phyloP scores from a whole-genome alignment of 108 stramenopile genomes.

The Mediolabrus comicus region DNA sequence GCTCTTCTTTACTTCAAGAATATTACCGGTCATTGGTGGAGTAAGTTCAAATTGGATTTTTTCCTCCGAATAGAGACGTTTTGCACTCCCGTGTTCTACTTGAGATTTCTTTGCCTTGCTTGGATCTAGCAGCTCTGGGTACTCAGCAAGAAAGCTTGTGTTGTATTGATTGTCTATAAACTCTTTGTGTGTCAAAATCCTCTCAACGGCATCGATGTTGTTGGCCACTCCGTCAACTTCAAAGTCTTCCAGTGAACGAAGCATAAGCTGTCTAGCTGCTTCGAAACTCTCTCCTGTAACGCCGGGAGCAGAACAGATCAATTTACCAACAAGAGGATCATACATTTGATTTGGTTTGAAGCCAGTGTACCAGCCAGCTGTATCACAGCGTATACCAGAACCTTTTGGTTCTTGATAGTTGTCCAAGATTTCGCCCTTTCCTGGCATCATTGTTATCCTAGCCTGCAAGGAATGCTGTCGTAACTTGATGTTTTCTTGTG shows the following conservation, averaged over 20 bases:
- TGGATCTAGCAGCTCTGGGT: slow-evolving; percentile 40
- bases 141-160: slow-evolving; percentile 65
- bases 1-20: slow-evolving; percentile 62
- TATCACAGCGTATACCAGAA: slow-evolving; percentile 66
- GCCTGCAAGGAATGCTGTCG: slow-evolving; percentile 70
- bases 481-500: slow-evolving; percentile 43
- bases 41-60: slow-evolving; percentile 49
- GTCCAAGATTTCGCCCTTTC: slow-evolving; percentile 60
- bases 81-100: slow-evolving; percentile 24
- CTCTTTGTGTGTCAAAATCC: slow-evolving; percentile 62
- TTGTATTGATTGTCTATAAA: slow-evolving; percentile 58
- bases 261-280: slow-evolving; percentile 48
- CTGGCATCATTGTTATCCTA: slow-evolving; percentile 81
- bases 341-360: slow-evolving; percentile 79
- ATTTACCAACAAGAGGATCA: slow-evolving; percentile 75
- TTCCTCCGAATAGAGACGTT: slow-evolving; percentile 35
- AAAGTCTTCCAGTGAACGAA: slow-evolving; percentile 62
- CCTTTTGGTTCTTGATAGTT: slow-evolving; percentile 52
- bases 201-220: slow-evolving; percentile 56
- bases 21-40: slow-evolving; percentile 80
- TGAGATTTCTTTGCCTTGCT: slow-evolving; percentile 20
- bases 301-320: slow-evolving; percentile 80
- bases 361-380: slow-evolving; percentile 44
- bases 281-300: slow-evolving; percentile 44
- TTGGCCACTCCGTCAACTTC: slow-evolving; percentile 72